Evolutionary conservation across 352 stramenopile genomes (phyloP).

Genomic region (Pythium aphanidermatum): DNA sequence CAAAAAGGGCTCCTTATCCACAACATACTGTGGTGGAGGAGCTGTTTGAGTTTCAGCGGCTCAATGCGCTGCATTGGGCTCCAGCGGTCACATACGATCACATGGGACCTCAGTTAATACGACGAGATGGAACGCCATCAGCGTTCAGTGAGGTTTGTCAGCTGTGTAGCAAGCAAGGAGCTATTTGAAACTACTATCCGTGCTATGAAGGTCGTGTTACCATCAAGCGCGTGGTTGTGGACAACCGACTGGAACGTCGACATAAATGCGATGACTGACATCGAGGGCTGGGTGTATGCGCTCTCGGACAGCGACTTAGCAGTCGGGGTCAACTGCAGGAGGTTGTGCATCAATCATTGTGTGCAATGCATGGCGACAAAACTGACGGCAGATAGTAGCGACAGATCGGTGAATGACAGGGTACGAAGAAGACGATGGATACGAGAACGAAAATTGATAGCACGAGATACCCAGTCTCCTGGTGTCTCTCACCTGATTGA

Average conservation of each 20-base stretch:
- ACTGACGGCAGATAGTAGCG: too few relatives aligned
- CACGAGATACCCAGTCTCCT: slow-evolving; percentile 24
- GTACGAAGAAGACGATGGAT: slow-evolving; percentile 53
- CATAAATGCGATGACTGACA: slow-evolving; percentile 40
- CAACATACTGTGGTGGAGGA: slow-evolving; percentile 30
- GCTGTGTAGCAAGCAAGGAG: too few relatives aligned
- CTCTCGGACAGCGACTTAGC: slow-evolving; percentile 24
- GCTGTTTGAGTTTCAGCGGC: slow-evolving; percentile 49
- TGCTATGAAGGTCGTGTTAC: slow-evolving; percentile 37
- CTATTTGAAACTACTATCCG: too few relatives aligned
- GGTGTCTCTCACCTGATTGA: slow-evolving; percentile 23
- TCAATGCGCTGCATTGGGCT: slow-evolving; percentile 26
- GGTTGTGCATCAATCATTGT: neutral
- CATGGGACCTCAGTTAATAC: slow-evolving; percentile 20
- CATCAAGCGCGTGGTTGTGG: slow-evolving; percentile 56
- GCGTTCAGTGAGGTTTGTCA: slow-evolving; percentile 38
- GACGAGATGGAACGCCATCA: slow-evolving; percentile 23
- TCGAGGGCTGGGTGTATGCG: slow-evolving; percentile 52
- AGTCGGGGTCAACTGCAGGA: neutral
- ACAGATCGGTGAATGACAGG: slow-evolving; percentile 25
- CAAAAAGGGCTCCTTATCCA: neutral
- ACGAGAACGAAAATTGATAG: slow-evolving; percentile 44
- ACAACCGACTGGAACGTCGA: slow-evolving; percentile 42
- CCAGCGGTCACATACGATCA: neutral
- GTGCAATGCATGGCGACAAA: neutral